Base-by-base conservation (phyloP, 2,329 filamentous ascomycete species). In the Aspergillus felis region DNA sequence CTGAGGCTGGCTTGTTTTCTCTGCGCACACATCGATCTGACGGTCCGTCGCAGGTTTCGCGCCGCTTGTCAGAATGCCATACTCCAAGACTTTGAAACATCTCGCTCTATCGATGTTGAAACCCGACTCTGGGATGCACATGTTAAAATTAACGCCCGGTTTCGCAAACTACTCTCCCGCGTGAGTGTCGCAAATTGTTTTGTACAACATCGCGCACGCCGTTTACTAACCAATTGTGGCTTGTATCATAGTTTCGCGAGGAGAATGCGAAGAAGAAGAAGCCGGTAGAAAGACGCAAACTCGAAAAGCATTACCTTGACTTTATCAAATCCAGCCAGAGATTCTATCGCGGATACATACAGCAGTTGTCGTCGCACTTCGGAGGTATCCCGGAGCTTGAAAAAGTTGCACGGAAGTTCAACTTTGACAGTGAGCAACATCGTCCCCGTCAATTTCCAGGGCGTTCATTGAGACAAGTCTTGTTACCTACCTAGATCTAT, bases 241-340 rank as follows among this genome's bases (percentile, higher is more conserved):
- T 25, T 46, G 41, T 25, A 35, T 57, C 58, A 55, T 75, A 81
- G 72, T 83, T 76, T 73, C 77, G 76, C 53, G 76, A 82, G 64
- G 79, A 79, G 57, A 73, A 74, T 44, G 75, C 75, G 57, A 81
- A 80, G 64, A 81, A 80, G 64, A 81, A 81, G 66, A 81, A 79
- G 65, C 78, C 81, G 56, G 84, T 87, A 49, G 82, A 85, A 74
- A 86, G 85, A 67, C 86, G 92, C 61, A 94, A 92, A 74, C 79
- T 93, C 52, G 88, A 90, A 71, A 92, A 90, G 75, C 82, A 87
- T 62, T 97, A 95, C 73, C 80, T 88, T 57, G 84, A 86, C 64
- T 97, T 96, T 72, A 85, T 97, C 65, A 95, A 93, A 75, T 88
- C 87, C 50, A 89, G 91, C 63, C 90, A 94, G 74, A 86, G 86